Conservation (phyloP, 2,329 filamentous ascomycete genomes). For the Zasmidium angulare region DNA sequence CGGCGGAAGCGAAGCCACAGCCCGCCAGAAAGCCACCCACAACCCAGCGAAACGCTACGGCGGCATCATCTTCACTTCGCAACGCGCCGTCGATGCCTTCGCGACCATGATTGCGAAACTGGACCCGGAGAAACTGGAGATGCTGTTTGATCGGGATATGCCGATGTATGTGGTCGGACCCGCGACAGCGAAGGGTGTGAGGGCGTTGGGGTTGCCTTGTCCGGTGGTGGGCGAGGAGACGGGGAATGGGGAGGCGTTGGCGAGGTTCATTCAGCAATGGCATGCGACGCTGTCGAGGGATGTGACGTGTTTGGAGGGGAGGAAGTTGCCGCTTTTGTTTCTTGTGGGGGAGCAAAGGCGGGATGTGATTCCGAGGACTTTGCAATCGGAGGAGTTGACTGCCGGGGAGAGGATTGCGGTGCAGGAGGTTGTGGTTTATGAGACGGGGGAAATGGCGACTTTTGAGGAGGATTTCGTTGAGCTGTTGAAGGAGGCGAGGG, state of each 20-base stretch:
- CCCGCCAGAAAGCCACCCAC: conserved; percentile 31
- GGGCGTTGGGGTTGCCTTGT: conserved; percentile 50
- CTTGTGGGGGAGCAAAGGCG: conserved; percentile 85
- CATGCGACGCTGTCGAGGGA: conserved; percentile 54
- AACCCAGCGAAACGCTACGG: conserved; percentile 56
- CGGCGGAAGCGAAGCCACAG: conserved; percentile 27
- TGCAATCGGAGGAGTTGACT: conserved; percentile 61
- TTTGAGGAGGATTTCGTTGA: conserved; percentile 68
- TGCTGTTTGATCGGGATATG: conserved; percentile 47
- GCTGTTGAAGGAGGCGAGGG: conserved; percentile 44
- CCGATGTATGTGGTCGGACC: conserved; percentile 80
- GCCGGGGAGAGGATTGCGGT: conserved; percentile 60
- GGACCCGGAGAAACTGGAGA: conserved; percentile 31
- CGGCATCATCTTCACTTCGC: conserved; percentile 81
- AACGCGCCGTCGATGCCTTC: conserved; percentile 80
- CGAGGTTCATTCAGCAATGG: conserved; percentile 74
- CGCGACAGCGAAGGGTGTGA: conserved; percentile 73
- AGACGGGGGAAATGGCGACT: conserved; percentile 76
- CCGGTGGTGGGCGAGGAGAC: conserved; percentile 76
- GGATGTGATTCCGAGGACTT: conserved; percentile 82
- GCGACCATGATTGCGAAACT: conserved; percentile 60
- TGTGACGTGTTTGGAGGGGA: conserved; percentile 30
- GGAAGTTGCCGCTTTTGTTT: conserved; percentile 71
- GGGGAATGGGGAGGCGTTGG: conserved; percentile 80
- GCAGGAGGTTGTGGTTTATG: conserved; percentile 80